phyloP scores from a whole-genome alignment of 768 basidiomycete genomes.

The Saitozyma sp. region DNA sequence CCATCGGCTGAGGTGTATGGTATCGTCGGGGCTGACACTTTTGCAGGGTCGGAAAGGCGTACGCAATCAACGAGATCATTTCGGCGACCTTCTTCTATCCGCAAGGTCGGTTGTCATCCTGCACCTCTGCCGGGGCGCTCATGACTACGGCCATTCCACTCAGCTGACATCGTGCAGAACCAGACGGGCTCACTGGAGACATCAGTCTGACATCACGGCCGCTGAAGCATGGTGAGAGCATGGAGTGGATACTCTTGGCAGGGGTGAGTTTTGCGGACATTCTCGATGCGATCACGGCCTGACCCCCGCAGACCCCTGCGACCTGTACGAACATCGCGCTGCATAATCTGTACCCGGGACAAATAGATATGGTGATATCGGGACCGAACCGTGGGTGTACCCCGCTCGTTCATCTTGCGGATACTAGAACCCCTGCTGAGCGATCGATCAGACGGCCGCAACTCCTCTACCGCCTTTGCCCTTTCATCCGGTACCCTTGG shows the following conservation, averaged over 20 bases:
- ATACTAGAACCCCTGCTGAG: background rate
- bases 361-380: constrained; percentile 76
- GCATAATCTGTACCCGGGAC: constrained; percentile 79
- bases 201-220: constrained; percentile 64
- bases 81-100: constrained; percentile 53
- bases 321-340: constrained; percentile 88
- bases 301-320: constrained; percentile 58
- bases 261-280: constrained; percentile 57
- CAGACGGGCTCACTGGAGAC: constrained; percentile 61
- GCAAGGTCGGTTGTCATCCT: constrained; percentile 32
- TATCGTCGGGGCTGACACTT: constrained; percentile 12
- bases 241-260: constrained; percentile 88
- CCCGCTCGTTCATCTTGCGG: background rate
- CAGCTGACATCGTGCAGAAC: constrained; percentile 26
- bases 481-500: constrained; percentile 91
- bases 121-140: background rate
- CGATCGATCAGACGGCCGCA: constrained; percentile 46
- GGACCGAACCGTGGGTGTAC: constrained; percentile 49
- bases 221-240: constrained; percentile 71
- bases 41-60: constrained; percentile 50
- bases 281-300: constrained; percentile 2
- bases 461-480: constrained; percentile 71
- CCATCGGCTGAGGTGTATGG: background rate
- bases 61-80: constrained; percentile 51
- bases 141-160: background rate